Conservation (phyloP, 176 grass and related monocot species). For the Rhynchospora breviuscula region DNA sequence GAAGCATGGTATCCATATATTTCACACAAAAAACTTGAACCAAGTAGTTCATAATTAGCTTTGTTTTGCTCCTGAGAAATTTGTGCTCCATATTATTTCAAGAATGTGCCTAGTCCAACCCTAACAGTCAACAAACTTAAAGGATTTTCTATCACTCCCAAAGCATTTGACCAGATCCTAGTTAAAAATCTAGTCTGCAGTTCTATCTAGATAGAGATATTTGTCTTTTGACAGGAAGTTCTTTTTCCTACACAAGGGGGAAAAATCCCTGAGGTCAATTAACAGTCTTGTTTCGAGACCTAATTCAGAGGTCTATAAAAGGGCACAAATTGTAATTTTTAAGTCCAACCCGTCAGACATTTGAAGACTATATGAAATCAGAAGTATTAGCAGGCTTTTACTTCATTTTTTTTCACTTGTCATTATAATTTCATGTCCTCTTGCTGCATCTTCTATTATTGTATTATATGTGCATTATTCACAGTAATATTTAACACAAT, state of each 20-base stretch:
- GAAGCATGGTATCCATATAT: not conserved
- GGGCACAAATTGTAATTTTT: not conserved
- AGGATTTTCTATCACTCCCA: not conserved
- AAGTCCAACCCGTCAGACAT: not conserved
- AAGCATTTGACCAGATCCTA: not conserved
- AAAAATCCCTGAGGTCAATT: not conserved
- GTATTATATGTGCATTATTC: not conserved
- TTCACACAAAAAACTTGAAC: not conserved
- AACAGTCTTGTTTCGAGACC: not conserved
- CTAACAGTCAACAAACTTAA: not conserved
- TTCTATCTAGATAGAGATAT: not conserved
- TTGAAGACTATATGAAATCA: not conserved
- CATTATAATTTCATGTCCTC: not conserved
- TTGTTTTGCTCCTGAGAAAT: slow-evolving; percentile 10
- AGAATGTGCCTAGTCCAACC: not conserved
- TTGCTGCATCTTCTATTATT: not conserved
- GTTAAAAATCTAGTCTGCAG: not conserved
- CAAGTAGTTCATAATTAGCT: not conserved
- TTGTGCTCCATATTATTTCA: not conserved
- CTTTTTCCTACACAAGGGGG: not conserved
- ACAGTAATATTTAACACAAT: not conserved
- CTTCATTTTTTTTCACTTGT: not conserved
- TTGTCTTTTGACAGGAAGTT: not conserved
- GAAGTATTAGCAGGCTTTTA: not conserved
- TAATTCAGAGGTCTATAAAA: not conserved